Conservation (phyloP, 2,329 filamentous ascomycete species). For the Fusarium siculi region DNA sequence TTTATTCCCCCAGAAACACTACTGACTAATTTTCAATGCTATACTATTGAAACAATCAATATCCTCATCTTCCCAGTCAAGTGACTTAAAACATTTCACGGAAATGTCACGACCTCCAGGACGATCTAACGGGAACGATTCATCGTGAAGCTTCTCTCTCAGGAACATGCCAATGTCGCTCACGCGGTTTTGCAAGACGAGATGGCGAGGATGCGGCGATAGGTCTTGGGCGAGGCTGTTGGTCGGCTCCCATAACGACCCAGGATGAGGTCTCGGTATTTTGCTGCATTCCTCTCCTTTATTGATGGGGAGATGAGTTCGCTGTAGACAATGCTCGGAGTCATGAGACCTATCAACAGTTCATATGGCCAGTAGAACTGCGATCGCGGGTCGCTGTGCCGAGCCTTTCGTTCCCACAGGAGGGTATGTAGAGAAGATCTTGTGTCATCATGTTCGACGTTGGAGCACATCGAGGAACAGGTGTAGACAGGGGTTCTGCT, state of each 20-base stretch:
- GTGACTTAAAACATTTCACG: neutral
- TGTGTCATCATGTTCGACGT: neutral
- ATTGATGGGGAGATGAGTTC: neutral
- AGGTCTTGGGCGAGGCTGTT: neutral
- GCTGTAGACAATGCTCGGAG: neutral
- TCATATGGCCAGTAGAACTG: neutral
- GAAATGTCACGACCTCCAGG: neutral
- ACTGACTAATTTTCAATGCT: fast-evolving
- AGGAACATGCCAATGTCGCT: neutral
- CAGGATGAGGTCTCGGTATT: neutral
- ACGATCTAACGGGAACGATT: neutral
- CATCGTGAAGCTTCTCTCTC: neutral
- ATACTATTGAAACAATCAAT: neutral
- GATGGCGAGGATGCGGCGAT: neutral
- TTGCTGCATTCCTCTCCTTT: neutral
- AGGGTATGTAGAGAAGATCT: neutral
- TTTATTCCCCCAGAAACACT: too few relatives aligned
- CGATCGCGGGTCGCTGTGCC: too few relatives aligned
- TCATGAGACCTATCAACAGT: neutral
- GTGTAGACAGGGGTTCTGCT: neutral
- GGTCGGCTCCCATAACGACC: neutral
- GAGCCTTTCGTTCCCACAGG: neutral
- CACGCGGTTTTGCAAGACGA: neutral
- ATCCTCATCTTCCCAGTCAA: neutral
- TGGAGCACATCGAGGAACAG: neutral